Evolutionary conservation across 208 protist genomes (phyloP).

Genomic region (Acanthamoeba lugdunensis): DNA sequence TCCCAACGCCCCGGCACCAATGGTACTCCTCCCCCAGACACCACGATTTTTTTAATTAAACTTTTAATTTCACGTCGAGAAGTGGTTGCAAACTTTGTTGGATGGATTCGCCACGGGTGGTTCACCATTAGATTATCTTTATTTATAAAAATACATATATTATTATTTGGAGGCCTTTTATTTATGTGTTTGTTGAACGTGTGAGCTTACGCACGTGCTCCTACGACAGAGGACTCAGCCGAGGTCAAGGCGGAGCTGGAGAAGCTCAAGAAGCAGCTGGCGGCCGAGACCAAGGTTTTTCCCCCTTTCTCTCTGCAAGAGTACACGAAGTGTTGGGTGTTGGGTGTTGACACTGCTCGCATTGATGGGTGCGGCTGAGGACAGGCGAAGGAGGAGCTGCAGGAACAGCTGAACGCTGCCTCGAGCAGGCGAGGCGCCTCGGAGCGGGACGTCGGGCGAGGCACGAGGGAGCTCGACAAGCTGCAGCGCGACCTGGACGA

Average conservation of each 20-base stretch:
- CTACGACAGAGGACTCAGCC: neutral
- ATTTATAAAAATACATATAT: too few species aligned
- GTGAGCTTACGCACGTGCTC: neutral
- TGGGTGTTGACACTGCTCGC: neutral
- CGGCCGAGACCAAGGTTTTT: neutral
- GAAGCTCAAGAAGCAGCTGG: slow-evolving; percentile 23
- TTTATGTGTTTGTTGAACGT: neutral
- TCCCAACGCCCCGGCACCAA: slow-evolving; percentile 8
- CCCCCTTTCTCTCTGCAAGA: neutral
- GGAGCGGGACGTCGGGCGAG: slow-evolving; percentile 28
- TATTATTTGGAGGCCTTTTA: neutral
- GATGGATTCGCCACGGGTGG: too few species aligned
- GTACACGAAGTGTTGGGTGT: neutral
- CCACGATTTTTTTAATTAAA: too few species aligned
- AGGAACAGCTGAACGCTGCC: neutral
- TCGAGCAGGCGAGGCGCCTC: neutral
- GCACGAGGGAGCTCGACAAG: neutral
- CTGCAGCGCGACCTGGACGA: slow-evolving; percentile 18
- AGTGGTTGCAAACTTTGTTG: too few species aligned
- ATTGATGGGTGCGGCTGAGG: neutral
- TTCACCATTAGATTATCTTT: too few species aligned
- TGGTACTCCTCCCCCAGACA: neutral
- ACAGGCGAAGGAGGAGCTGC: slow-evolving; percentile 29
- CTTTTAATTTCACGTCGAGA: too few species aligned
- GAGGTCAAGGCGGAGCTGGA: neutral